phyloP scores from a whole-genome alignment of 805 yeast species.

The Debaryomyces hansenii region DNA sequence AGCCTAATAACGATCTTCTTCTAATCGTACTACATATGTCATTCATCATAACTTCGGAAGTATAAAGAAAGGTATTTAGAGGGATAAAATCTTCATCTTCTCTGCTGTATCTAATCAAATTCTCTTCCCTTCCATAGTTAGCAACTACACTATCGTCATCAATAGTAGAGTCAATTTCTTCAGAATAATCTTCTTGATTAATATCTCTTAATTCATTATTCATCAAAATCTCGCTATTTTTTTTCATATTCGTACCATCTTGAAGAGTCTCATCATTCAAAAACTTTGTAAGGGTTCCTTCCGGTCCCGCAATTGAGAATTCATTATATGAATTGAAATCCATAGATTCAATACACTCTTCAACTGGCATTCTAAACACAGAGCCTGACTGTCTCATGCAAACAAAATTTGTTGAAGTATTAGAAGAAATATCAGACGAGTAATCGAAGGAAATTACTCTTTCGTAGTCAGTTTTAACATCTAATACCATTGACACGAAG shows the following conservation, averaged over 20 bases:
- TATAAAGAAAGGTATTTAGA: constrained; percentile 28
- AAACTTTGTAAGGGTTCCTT: constrained; percentile 51
- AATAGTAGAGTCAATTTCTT: constrained; percentile 24
- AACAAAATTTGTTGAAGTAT: constrained; percentile 63
- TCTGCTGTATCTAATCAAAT: constrained; percentile 12
- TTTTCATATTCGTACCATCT: constrained; percentile 8
- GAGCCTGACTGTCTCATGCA: constrained; percentile 93
- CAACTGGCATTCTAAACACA: constrained; percentile 74
- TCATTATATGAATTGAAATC: constrained; percentile 71
- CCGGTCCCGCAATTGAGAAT: constrained; percentile 57
- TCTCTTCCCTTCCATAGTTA: constrained; percentile 12
- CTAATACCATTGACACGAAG: constrained; percentile 75
- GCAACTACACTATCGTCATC: constrained; percentile 27
- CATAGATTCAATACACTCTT: constrained; percentile 62
- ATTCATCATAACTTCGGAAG: constrained; percentile 51
- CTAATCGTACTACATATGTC: constrained; percentile 77
- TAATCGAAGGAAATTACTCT: constrained; percentile 86
- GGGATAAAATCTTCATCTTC: constrained; percentile 29
- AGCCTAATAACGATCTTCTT: constrained; percentile 69
- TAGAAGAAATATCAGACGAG: constrained; percentile 50
- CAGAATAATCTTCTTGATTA: constrained; percentile 13
- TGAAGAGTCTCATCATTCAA: constrained; percentile 24
- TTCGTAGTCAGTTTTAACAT: constrained; percentile 73
- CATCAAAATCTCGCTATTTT: constrained; percentile 10
- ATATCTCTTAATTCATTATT: constrained; percentile 11